Base-by-base conservation (phyloP, 1,284 basidiomycete species). In the Trametes polyzona region DNA sequence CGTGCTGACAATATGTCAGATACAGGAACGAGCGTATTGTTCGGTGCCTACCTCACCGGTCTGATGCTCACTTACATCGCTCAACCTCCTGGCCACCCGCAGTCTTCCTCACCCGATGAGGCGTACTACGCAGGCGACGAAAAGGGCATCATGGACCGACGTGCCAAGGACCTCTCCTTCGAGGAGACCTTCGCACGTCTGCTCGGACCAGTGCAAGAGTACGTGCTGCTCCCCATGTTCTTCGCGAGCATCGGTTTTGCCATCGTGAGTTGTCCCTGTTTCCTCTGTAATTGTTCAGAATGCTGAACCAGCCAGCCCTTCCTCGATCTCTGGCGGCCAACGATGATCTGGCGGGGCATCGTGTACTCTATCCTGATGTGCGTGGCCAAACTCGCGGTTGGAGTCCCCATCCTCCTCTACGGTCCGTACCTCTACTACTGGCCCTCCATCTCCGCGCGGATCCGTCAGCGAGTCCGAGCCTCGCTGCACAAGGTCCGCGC, bases 211-310 rank as follows among this genome's bases (percentile, higher is more conserved):
- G 27, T 76, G 3, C 73, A 76, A 24, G 64, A 66, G 14, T 67
- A 71, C 52, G 48, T 84, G 29, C 69, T 84, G 17, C 71, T 76
- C 0, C 82, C 83, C 1, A 70, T 84, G 26, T 84, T 85, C 73
- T 84, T 84, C 61, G 70, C 78, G 4, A 79, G 78, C 23, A 81
- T 84, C 42, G 83, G 83, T 1, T 78, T 76, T 54, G 78, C 79
- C 0, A 80, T 84, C 35, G 69, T 71, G 37, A 52, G 69, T 59
- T n/a, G n/a, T n/a, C n/a, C n/a, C n/a, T n/a, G n/a, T n/a, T 10
- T 19, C 17, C 19, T 10, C n/a, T 19, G 9, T 24, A 4, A 5
- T 11, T 21, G 12, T 14, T 3, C 32, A 23, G 5, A 17, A 26
- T 17, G 32, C 47, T 40, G 16, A 23, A 30, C 27, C 44, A 11